Conservation (phyloP, 2,329 filamentous ascomycete genomes). For the Penicillium capsulatum region DNA sequence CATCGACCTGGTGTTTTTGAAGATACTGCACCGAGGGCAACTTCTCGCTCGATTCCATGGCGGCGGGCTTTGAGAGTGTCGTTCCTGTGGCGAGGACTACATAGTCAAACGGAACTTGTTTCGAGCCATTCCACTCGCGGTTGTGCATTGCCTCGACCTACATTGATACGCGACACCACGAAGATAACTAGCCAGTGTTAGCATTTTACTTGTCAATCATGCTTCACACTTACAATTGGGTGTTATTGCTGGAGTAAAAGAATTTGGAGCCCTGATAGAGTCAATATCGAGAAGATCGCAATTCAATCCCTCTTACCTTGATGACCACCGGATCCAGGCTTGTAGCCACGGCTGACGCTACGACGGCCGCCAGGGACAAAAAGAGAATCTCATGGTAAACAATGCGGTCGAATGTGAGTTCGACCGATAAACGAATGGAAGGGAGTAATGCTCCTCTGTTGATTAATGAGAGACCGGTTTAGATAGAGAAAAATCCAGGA, state of each 20-base stretch:
- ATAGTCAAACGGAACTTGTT: constrained; percentile 31
- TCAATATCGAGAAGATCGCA: constrained; percentile 9
- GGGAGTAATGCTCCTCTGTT: constrained; percentile 7
- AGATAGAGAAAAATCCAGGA: not conserved
- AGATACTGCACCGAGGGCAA: constrained; percentile 32
- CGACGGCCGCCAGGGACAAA: constrained; percentile 49
- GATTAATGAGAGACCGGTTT: not conserved
- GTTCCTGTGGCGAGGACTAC: constrained; percentile 35
- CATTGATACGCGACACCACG: constrained; percentile 29
- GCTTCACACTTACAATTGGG: constrained; percentile 57
- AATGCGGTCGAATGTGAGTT: constrained; percentile 5
- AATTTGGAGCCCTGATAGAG: constrained; percentile 65
- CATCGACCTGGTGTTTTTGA: constrained; percentile 29
- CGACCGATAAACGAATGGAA: constrained; percentile 18
- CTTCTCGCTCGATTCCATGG: constrained; percentile 34
- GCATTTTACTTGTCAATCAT: constrained; percentile 13
- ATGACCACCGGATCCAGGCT: constrained; percentile 54
- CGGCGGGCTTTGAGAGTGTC: constrained; percentile 31
- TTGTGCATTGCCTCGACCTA: constrained; percentile 26
- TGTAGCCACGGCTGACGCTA: constrained; percentile 40
- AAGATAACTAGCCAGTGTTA: constrained; percentile 57
- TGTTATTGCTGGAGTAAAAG: constrained; percentile 75
- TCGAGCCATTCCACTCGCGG: constrained; percentile 34
- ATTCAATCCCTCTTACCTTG: constrained; percentile 51
- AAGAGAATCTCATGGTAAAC: constrained; percentile 49